Evolutionary conservation across 139 green algal genomes (phyloP).

Genomic region (Spirogloea muscicola): DNA sequence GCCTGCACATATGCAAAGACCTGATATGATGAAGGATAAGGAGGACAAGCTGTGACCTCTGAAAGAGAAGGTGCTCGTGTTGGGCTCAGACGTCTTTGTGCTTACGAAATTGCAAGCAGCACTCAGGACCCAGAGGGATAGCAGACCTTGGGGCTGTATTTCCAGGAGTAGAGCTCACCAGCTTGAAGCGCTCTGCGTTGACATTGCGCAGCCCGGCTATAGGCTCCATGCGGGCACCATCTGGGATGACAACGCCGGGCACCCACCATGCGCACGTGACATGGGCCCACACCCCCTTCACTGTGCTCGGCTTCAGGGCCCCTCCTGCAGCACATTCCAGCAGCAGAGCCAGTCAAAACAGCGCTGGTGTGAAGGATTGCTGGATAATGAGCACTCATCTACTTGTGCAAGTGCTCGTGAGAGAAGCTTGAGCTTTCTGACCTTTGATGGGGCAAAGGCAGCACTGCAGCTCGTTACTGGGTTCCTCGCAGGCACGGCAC

Average conservation of each 20-base stretch:
- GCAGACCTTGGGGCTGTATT: neutral
- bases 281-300: constrained; percentile 26
- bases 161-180: neutral
- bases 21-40: too few species aligned
- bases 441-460: constrained; percentile 31
- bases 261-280: constrained; percentile 17
- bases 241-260: constrained; percentile 6
- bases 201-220: constrained; percentile 1
- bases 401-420: neutral
- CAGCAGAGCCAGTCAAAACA: neutral
- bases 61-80: too few species aligned
- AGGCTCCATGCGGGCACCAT: constrained; percentile 11
- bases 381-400: neutral
- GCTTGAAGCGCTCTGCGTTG: constrained; percentile 24
- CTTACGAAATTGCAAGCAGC: neutral
- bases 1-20: too few species aligned
- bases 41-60: too few species aligned
- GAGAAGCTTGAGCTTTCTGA: neutral
- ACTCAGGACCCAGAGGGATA: neutral
- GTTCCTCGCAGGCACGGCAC: constrained; percentile 9
- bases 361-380: neutral
- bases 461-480: constrained; percentile 7
- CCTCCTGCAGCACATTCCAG: constrained; percentile 11
- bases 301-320: constrained; percentile 35
- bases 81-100: too few species aligned